Evolutionary conservation across 306 rosid genomes (phyloP), one percentile per base, ranked within the genome.

Genomic region (Hippophae tibetana): DNA sequence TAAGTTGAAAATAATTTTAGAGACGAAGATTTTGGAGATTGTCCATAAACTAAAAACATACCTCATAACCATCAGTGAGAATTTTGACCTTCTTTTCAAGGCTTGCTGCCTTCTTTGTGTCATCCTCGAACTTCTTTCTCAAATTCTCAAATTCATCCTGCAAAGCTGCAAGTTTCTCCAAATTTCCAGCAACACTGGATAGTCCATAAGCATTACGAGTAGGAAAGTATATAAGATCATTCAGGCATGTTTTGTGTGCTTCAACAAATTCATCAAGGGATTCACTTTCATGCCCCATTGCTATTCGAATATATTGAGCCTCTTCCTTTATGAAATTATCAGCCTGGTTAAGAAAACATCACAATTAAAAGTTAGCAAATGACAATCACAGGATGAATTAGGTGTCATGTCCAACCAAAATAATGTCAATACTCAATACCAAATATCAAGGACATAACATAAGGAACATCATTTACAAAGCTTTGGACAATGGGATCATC

Each of bases 1-100:
- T 42, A 31, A 31, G 38, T 4, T 31, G 38, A 31, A 31, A 31
- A 31, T 31, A 31, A 31, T 4, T 31, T 31, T 31, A 31, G 38
- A 1, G 38, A 31, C 5, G 5, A 54, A 52, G 25, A 48, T 13
- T 48, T 56, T 31, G 67, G 18, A 52, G 42, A 47, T 23, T 43
- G 23, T 26, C 31, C 46, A 51, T 40, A 61, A 23, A 62, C 47
- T 48, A 59, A 50, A 38, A 62, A 13, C 78, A 76, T 82, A 86
- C 97, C 97, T 90, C 97, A 68, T 86, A 86, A 64, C 97, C 97
- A 64, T 90, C 87, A 0, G 94, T 90, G 63, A 85, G 86, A 46
- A 82, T 76, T 57, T 77, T 81, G 56, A 74, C 88, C 72, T 86
- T 86, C 76, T 82, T 90, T 77, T 86, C 97, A 60, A 90, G 82